Evolutionary conservation across 345 rosid genomes (phyloP), one percentile per base, ranked within the genome.

Genomic region (Dipteronia sinensis): DNA sequence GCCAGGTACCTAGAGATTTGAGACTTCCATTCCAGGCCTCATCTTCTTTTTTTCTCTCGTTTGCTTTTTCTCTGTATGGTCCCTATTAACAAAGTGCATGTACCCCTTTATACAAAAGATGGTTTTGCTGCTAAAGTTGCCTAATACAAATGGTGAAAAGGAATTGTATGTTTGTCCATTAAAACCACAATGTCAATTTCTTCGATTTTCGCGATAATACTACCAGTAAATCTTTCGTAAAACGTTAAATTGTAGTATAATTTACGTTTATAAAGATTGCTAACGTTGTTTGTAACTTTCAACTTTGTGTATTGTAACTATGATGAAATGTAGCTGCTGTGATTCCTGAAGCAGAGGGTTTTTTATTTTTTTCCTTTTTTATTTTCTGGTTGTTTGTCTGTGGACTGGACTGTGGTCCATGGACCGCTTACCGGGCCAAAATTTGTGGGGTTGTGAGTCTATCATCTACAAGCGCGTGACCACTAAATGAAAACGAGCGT

Each of bases 41-140:
- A 34, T 6, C 47, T 2, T 51, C 8, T 29, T 17, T 8, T 42
- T 9, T 9, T 42, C 8, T 42, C 2, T 42, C 10, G 0, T 42
- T 42, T 46, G 3, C 13, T 46, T 46, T 46, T 46, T 46, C 10
- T 42, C 49, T 16, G 10, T 63, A 55, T 76, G 83, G 85, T 79
- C 83, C 85, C 78, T 8, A 13, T 25, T 61, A 65, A 69, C 59
- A 71, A 84, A 59, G 76, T 63, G 79, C 62, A 62, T 71, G 75
- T 34, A 42, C 10, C 77, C 76, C 78, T 75, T 72, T 44, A 8
- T 75, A 29, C 64, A 62, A 68, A 78, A 79, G 73, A 73, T 8
- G 77, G 49, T 47, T 62, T 61, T 42, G 71, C 78, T 46, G 76
- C 42, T 67, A 73, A 79, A 79, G 81, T 69, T 73, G 75, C 44